Evolutionary conservation across 2,329 filamentous ascomycete species (phyloP), one percentile per base, ranked within the genome.

Genomic region (Ophioceras dolichostomum): DNA sequence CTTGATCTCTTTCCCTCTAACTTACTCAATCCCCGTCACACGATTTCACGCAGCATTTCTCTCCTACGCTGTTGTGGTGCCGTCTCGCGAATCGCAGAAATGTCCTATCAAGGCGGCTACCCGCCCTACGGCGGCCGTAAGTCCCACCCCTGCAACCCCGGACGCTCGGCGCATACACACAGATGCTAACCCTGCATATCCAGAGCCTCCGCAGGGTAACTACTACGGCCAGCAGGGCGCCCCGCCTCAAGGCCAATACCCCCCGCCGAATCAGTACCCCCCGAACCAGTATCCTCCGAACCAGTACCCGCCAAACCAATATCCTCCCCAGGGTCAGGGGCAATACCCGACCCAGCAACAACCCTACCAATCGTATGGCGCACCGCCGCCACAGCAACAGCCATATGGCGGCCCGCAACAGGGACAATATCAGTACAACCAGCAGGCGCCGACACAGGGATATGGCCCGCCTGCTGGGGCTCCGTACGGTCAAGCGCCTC

Each of bases 351-450:
- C 50, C 36, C 38, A 36, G 21, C 46, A 44, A 26, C 44, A 39
- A 22, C 47, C 48, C 19, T 49, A 52, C 19, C 49, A 45, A 13
- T 54, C 56, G 20, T 67, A 65, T 37, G 61, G 61, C 21, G 57
- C 59, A 17, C 63, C 64, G 17, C 56, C 64, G 28, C 53, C 54
- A 27, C 47, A 49, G 18, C 52, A 50, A 13, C 55, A 53, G 32
- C 47, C 42, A 31, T 55, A 51, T 24, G 38, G 34, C 3, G 29
- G 39, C 21, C 38, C 22, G 22, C 8, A n/a, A n/a, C n/a, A n/a
- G n/a, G n/a, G n/a, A n/a, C n/a, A n/a, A n/a, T n/a, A n/a, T n/a
- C n/a, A n/a, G n/a, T n/a, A n/a, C n/a, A n/a, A n/a, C n/a, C n/a
- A n/a, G n/a, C n/a, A n/a, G n/a, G n/a, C n/a, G n/a, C n/a, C n/a